Percentiles rank a stretch among this genome's conserved stretches.
Evolutionary conservation across 1,284 basidiomycete species (phyloP).

Genomic region (Ustilago vetiveriae): DNA sequence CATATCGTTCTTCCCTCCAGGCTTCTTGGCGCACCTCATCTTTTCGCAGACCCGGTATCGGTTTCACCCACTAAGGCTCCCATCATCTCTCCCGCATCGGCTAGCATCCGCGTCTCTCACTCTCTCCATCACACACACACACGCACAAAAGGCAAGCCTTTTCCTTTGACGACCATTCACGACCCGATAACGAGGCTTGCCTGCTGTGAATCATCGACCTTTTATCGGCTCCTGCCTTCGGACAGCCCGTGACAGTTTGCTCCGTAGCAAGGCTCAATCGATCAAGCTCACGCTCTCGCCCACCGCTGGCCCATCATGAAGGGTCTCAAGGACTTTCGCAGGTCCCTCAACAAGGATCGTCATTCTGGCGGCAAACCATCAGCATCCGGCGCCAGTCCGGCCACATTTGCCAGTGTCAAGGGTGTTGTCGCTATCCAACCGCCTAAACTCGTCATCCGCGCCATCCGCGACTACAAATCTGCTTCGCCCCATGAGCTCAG

Average conservation of each 20-base stretch:
- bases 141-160: too few species aligned
- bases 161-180: conserved; percentile 10
- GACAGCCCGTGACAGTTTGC: too few species aligned
- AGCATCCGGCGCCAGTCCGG: conserved; percentile 16
- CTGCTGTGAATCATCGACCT: neutral
- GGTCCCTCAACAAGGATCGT: conserved; percentile 61
- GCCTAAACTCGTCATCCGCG: conserved; percentile 94
- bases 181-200: conserved; percentile 4
- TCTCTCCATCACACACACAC: too few species aligned
- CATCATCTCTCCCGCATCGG: too few species aligned
- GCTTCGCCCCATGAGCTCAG: conserved; percentile 85
- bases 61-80: neutral
- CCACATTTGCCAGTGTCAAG: conserved; percentile 50
- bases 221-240: too few species aligned
- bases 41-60: neutral
- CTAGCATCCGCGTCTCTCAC: too few species aligned
- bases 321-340: conserved; percentile 62
- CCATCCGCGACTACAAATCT: conserved; percentile 77
- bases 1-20: neutral
- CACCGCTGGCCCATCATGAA: conserved; percentile 44
- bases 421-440: conserved; percentile 69
- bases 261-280: too few species aligned
- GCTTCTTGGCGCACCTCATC: neutral
- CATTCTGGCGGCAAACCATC: conserved; percentile 48
- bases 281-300: neutral